phyloP scores from a whole-genome alignment of 2,329 filamentous ascomycete genomes.

The Microascus cirrosus region DNA sequence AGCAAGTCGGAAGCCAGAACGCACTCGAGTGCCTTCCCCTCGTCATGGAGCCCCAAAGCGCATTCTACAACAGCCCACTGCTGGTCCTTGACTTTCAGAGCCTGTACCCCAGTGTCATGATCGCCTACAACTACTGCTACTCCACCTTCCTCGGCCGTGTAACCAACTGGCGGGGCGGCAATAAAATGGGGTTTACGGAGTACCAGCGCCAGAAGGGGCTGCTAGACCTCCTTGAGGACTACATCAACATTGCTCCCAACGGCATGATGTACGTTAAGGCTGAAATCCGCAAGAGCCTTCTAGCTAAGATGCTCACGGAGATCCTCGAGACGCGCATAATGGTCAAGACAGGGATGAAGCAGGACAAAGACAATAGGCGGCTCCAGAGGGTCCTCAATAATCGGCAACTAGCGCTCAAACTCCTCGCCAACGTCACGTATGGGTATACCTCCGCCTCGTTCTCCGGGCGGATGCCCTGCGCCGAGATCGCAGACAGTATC shows the following conservation, averaged over 20 bases:
- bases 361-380: constrained; percentile 76
- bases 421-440: constrained; percentile 98
- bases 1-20: constrained; percentile 89
- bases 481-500: constrained; percentile 95
- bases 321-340: constrained; percentile 94
- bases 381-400: constrained; percentile 87
- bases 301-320: constrained; percentile 94
- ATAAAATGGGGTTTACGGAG: constrained; percentile 55
- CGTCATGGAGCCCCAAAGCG: constrained; percentile 95
- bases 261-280: constrained; percentile 91
- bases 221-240: constrained; percentile 30
- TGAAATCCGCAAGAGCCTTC: constrained; percentile 74
- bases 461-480: constrained; percentile 94
- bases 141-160: constrained; percentile 89
- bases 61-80: constrained; percentile 82
- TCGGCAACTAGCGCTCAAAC: constrained; percentile 82
- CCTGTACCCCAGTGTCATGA: constrained; percentile 95
- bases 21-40: constrained; percentile 87
- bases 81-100: constrained; percentile 94
- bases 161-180: constrained; percentile 88
- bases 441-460: constrained; percentile 96
- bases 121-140: constrained; percentile 98
- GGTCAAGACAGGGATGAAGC: constrained; percentile 96
- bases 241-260: constrained; percentile 86
- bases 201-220: constrained; percentile 61